Evolutionary conservation across 1,139 yeast species (phyloP).

Genomic region (Debaryomyces udenii): DNA sequence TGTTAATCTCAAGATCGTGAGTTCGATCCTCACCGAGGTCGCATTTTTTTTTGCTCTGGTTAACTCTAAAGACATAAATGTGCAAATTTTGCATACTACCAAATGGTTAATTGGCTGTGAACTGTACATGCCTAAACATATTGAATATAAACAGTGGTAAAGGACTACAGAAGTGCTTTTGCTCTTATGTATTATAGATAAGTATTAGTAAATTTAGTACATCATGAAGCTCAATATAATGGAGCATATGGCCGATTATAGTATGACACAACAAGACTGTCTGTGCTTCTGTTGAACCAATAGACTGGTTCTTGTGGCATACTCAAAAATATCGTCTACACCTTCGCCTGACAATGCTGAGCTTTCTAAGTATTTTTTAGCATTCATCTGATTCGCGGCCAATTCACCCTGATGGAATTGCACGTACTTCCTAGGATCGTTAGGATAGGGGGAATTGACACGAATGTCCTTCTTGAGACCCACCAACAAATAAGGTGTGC

Average conservation of each 20-base stretch:
- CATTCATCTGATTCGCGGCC: conserved; percentile 68
- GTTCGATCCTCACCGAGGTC: conserved; percentile 45
- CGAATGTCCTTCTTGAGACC: conserved; percentile 74
- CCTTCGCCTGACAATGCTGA: conserved; percentile 82
- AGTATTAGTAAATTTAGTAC: too few species aligned
- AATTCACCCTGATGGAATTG: conserved; percentile 57
- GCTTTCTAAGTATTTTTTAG: conserved; percentile 70
- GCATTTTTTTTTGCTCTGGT: conserved; percentile 6
- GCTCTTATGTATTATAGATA: too few species aligned
- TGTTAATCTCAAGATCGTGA: conserved; percentile 48
- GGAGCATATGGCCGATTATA: conserved; percentile 12
- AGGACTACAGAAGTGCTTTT: too few species aligned
- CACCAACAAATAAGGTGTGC: conserved; percentile 64
- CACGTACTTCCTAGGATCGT: conserved; percentile 44
- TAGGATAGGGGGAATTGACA: conserved; percentile 32
- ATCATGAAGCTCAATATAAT: too few species aligned
- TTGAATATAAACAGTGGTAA: too few species aligned
- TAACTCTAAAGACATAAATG: too few species aligned
- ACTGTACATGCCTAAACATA: too few species aligned
- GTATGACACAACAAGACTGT: conserved; percentile 39
- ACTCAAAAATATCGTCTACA: conserved; percentile 78
- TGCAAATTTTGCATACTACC: too few species aligned
- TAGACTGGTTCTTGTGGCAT: conserved; percentile 72
- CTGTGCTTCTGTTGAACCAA: conserved; percentile 34
- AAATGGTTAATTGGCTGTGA: too few species aligned